phyloP scores from a whole-genome alignment of 306 rosid species.

The Spatholobus suberectus region DNA sequence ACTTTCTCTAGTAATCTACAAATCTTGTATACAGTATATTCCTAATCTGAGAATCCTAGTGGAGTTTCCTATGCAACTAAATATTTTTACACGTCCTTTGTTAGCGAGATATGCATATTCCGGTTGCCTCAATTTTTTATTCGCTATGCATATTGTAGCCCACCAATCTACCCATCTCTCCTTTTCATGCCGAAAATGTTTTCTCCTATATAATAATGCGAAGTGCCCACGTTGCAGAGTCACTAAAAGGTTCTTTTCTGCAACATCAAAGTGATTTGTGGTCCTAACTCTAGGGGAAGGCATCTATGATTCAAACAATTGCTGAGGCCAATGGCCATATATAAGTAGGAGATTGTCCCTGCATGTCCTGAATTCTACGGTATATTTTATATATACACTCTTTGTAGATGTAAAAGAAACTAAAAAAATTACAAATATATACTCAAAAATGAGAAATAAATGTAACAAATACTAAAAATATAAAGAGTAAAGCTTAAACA shows the following conservation, averaged over 20 bases:
- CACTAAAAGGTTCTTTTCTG: constrained; percentile 40
- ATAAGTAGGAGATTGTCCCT: neutral
- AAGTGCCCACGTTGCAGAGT: constrained; percentile 37
- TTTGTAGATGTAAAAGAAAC: neutral
- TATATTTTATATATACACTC: neutral
- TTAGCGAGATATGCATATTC: constrained; percentile 14
- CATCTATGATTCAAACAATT: constrained; percentile 31
- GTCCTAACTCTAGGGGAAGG: constrained; percentile 30
- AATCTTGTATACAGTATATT: constrained; percentile 25
- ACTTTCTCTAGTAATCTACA: constrained; percentile 10
- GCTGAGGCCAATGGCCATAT: constrained; percentile 20
- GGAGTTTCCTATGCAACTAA: constrained; percentile 16
- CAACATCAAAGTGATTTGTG: constrained; percentile 42
- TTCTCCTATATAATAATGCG: constrained; percentile 20
- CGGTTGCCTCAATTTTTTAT: constrained; percentile 14
- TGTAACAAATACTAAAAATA: neutral
- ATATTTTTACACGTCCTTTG: neutral
- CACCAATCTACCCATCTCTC: constrained; percentile 10
- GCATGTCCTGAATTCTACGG: constrained; percentile 5
- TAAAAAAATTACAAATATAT: neutral
- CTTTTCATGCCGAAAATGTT: constrained; percentile 14
- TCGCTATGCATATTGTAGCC: neutral
- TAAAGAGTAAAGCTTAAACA: constrained; percentile 29
- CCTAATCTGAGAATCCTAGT: constrained; percentile 19
- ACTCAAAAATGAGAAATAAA: neutral